phyloP scores from a whole-genome alignment of 768 basidiomycete species.

The Mycena epipterygia region DNA sequence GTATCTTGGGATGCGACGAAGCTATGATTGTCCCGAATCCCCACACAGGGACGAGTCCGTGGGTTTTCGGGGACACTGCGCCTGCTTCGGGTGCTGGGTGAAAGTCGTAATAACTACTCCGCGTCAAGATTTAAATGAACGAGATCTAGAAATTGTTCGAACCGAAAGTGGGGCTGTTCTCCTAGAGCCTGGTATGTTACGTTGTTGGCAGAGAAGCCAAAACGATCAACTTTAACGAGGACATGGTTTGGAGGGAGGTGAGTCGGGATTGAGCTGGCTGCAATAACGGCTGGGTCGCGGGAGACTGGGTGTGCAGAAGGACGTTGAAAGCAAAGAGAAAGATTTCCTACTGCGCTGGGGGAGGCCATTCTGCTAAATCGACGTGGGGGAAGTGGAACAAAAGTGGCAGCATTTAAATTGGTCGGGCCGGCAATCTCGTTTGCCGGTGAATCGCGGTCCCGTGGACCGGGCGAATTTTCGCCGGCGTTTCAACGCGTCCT shows the following conservation, averaged over 20 bases:
- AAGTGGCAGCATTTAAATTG: background rate
- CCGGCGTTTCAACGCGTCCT: background rate
- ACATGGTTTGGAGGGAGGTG: slow-evolving; percentile 59
- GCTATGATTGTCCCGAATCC: slow-evolving; percentile 72
- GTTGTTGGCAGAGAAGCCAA: slow-evolving; percentile 82
- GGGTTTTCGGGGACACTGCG: slow-evolving; percentile 59
- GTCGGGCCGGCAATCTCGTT: background rate
- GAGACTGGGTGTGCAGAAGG: slow-evolving; percentile 14
- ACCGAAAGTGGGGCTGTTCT: slow-evolving; percentile 67
- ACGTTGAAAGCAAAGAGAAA: slow-evolving; percentile 30
- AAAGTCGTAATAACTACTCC: slow-evolving; percentile 76
- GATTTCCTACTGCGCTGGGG: background rate
- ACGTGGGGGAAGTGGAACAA: background rate
- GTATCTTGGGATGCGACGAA: slow-evolving; percentile 64
- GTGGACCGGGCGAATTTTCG: background rate
- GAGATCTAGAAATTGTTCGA: background rate
- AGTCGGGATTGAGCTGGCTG: slow-evolving; percentile 37
- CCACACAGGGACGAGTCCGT: slow-evolving; percentile 81
- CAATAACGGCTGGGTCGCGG: slow-evolving; percentile 43
- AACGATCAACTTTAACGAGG: slow-evolving; percentile 71
- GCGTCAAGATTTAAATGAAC: background rate
- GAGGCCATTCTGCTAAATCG: background rate
- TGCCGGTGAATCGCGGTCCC: slow-evolving; percentile 16
- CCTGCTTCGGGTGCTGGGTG: slow-evolving; percentile 60
- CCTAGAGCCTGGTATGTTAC: slow-evolving; percentile 73